Base-by-base conservation (phyloP, 1,139 yeast genomes). In the Debaryomyces coudertii region DNA sequence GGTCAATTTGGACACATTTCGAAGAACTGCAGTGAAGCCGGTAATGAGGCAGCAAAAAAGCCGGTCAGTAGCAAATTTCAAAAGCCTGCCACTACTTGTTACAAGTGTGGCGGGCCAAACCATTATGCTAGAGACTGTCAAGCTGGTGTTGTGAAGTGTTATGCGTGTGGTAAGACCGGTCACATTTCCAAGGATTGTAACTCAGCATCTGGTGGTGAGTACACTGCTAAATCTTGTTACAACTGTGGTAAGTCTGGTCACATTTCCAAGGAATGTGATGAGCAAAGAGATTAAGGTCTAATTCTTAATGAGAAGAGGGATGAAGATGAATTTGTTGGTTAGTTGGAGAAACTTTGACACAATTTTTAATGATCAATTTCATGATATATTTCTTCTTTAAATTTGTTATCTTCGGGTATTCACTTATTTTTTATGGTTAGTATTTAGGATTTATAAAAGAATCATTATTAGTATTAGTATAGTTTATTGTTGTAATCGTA, bases 51-150 rank as follows among this genome's bases (percentile, higher is more conserved):
- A 18, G 56, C 51, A 23, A 57, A 61, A 50, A 55, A 58, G 42
- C 53, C 60, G 34, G 52, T 57, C 30, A 52, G 58, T 40, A 60
- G 50, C 40, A 48, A 61, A 68, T 55, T 62, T 62, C 49, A 50
- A 36, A 53, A 60, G 45, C 53, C 66, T 50, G 76, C 77, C 53
- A 80, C 88, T 52, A 82, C 90, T 49, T 89, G 96, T 72, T 87
- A 86, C 85, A 88, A 85, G 72, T 89, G 96, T 69, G 95, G 95
- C 61, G 96, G 95, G 54, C 92, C 95, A 65, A 88, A 88, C 82
- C 96, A 89, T 69, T 86, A 83, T 71, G 96, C 96, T 53, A 85
- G 90, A 72, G 95, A 88, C 69, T 89, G 96, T 70, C 89, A 85
- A 69, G 90, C 90, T 52, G 77, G 80, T 55, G 63, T 59, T 48